A percentile compares a stretch with the other conserved stretches of the same genome.
Conservation (phyloP, 768 basidiomycete species). For the Suillus fuscotomentosus region DNA sequence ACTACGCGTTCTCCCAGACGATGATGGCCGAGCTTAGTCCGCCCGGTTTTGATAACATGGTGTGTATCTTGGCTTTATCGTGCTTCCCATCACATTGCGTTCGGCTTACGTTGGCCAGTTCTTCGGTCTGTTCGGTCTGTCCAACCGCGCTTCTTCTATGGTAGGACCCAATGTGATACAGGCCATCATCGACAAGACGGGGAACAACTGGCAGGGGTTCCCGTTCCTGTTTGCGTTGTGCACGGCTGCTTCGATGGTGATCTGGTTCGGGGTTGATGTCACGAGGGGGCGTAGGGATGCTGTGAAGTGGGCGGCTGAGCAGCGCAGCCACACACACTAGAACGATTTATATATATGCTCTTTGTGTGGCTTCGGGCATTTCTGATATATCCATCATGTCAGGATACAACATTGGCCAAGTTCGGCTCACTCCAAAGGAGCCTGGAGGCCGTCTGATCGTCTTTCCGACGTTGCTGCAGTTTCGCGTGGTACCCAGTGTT, state of each 20-base stretch:
- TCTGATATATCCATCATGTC: neutral
- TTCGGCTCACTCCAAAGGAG: neutral
- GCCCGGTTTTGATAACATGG: slow-evolving; percentile 85
- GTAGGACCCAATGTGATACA: slow-evolving; percentile 86
- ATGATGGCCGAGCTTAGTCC: slow-evolving; percentile 91
- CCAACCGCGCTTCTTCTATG: slow-evolving; percentile 83
- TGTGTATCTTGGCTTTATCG: slow-evolving; percentile 14
- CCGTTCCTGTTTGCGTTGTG: slow-evolving; percentile 81
- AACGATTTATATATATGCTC: neutral
- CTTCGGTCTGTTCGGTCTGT: slow-evolving; percentile 84
- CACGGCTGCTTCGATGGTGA: slow-evolving; percentile 60
- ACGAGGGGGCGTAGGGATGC: slow-evolving; percentile 63
- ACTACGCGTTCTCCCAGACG: slow-evolving; percentile 83
- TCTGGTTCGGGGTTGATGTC: slow-evolving; percentile 75
- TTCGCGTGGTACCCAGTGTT: neutral
- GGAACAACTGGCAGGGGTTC: slow-evolving; percentile 81
- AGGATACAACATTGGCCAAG: neutral
- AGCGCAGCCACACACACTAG: slow-evolving; percentile 12
- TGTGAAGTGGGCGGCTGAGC: slow-evolving; percentile 47
- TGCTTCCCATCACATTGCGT: neutral
- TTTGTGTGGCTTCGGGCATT: neutral
- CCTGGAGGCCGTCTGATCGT: neutral
- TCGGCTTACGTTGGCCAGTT: slow-evolving; percentile 44
- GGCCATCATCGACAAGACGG: slow-evolving; percentile 71
- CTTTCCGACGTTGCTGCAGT: neutral